Evolutionary conservation across 2,329 filamentous ascomycete species (phyloP).

Genomic region (Neocucurbitaria cava): DNA sequence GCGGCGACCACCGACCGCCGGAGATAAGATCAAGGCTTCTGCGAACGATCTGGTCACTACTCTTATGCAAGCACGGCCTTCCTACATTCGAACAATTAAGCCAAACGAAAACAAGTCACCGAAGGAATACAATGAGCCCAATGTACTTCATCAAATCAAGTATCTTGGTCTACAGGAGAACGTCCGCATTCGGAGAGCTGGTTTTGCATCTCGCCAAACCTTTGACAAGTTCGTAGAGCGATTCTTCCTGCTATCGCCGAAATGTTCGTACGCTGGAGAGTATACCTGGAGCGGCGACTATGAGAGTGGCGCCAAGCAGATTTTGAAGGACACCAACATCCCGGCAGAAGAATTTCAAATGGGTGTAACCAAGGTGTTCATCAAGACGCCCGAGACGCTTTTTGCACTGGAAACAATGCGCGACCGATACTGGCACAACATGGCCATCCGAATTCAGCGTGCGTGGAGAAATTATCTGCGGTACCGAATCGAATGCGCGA

Average conservation of each 20-base stretch:
- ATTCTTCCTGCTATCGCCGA: slow-evolving; percentile 93
- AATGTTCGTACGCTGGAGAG: slow-evolving; percentile 94
- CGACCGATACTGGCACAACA: slow-evolving; percentile 98
- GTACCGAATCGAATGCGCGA: slow-evolving; percentile 91
- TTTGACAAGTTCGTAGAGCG: slow-evolving; percentile 98
- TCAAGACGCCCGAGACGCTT: slow-evolving; percentile 95
- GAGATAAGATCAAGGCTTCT: slow-evolving; percentile 93
- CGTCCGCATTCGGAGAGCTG: slow-evolving; percentile 93
- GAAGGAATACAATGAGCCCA: slow-evolving; percentile 86
- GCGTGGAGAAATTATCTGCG: slow-evolving; percentile 97
- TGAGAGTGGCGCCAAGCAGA: slow-evolving; percentile 86
- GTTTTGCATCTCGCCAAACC: slow-evolving; percentile 94
- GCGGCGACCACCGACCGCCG: slow-evolving; percentile 89
- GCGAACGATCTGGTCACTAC: slow-evolving; percentile 95
- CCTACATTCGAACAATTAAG: slow-evolving; percentile 98
- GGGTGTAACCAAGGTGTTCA: slow-evolving; percentile 95
- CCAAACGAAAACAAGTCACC: slow-evolving; percentile 99
- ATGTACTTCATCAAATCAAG: slow-evolving; percentile 97
- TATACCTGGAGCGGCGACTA: slow-evolving; percentile 94
- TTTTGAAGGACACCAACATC: slow-evolving; percentile 95
- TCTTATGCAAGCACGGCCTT: slow-evolving; percentile 95
- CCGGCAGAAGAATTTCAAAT: slow-evolving; percentile 96
- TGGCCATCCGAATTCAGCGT: slow-evolving; percentile 96
- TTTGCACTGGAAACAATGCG: slow-evolving; percentile 98
- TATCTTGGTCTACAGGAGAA: slow-evolving; percentile 99